Base-by-base conservation (phyloP, 345 rosid species). In the Eucalyptus sp. region DNA sequence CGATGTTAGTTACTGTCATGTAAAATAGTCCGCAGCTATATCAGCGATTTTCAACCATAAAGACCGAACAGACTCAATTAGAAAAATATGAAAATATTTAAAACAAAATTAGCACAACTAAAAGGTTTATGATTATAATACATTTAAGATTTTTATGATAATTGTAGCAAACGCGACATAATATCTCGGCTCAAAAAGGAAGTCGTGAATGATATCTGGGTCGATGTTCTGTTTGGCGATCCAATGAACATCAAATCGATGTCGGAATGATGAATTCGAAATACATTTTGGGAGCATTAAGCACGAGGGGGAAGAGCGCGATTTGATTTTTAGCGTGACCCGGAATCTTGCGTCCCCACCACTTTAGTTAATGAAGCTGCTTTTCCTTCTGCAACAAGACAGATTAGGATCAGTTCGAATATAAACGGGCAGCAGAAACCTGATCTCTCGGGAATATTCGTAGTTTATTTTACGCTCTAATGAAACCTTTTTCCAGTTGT, bases 71-170 rank as follows among this genome's bases (percentile, higher is more conserved):
- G 0, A 24, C 13, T 56, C 27, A 24, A 56, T 56, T 4, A 56
- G 2, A 24, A 56, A 56, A 56, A 22, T 9, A 0, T 56, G 0
- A 56, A 56, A 56, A 56, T 0, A 0, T 56, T 24, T 22, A 25
- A 22, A 25, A 56, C 0, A 24, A 56, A 56, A 56, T 56, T 1
- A 1, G 25, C 1, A 56, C 3, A 1, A 56, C 9, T 4, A 56
- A 22, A 56, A 56, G 0, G 0, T 4, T 56, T 24, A 56, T 10
- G 6, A 56, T 10, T 22, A 10, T 8, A 22, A 1, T 9, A 56
- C 0, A 10, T 56, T 24, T 18, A 52, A 52, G 4, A 18, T 1
- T 18, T 18, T 52, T 18, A 1, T 52, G 2, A 52, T 8, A 52
- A 52, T 52, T 20, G 2, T 25, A 52, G 4, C 58, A 52, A 51